Percentiles rank a stretch among this genome's conserved stretches.
Evolutionary conservation across 2,329 filamentous ascomycete genomes (phyloP).

Genomic region (Zalaria sp.): DNA sequence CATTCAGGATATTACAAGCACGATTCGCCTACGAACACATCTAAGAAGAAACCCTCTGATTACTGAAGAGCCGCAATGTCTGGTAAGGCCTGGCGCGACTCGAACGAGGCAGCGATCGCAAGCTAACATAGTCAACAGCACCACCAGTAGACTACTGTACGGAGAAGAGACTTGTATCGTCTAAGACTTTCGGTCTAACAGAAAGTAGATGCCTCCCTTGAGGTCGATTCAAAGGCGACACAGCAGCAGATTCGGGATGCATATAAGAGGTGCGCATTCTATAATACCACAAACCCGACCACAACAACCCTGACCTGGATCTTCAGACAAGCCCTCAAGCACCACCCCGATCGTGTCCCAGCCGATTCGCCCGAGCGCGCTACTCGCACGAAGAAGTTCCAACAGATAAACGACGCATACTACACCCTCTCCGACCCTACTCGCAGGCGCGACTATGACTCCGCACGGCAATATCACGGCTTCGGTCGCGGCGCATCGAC

Average conservation of each 20-base stretch:
- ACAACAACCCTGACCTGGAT: no score
- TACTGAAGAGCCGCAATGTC: no score
- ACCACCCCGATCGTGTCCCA: constrained; percentile 83
- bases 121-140: constrained; percentile 8
- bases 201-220: constrained; percentile 15
- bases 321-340: constrained; percentile 68
- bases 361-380: constrained; percentile 70
- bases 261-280: constrained; percentile 60
- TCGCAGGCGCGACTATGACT: constrained; percentile 73
- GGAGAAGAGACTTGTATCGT: background rate
- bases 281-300: no score
- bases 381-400: constrained; percentile 73
- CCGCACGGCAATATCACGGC: constrained; percentile 48
- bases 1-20: no score
- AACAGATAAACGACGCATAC: constrained; percentile 86
- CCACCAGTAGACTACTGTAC: constrained; percentile 20
- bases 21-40: no score
- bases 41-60: no score
- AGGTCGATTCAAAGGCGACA: constrained; percentile 48
- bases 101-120: background rate
- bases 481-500: constrained; percentile 19
- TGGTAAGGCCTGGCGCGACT: no score
- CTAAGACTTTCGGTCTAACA: constrained; percentile 8
- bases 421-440: constrained; percentile 72
- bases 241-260: constrained; percentile 80